Base-by-base conservation (phyloP, 2,329 filamentous ascomycete species). In the Curvularia lunata region DNA sequence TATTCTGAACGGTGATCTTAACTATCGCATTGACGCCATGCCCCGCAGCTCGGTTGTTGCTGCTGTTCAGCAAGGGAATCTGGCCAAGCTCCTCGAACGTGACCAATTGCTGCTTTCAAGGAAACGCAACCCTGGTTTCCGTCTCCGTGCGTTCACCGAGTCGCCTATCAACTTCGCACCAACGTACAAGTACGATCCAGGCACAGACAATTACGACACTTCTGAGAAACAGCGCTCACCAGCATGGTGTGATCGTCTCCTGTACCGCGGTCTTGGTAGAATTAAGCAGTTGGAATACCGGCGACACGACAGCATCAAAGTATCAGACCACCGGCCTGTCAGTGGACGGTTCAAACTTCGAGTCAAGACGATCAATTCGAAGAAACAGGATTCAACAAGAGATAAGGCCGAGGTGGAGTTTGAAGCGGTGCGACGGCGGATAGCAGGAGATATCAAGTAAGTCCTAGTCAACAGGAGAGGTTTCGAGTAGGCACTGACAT, bases 111-210 rank as follows among this genome's bases (percentile, higher is more conserved):
- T 98, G 1, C 89, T 97, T 0, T 94, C 92, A 12, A 87, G 91
- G 55, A 90, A 92, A 50, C 91, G 92, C 67, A 97, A 97, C 68
- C 92, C 94, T 0, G 91, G 88, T 0, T 97, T 98, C 79, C 86
- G 91, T 27, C 84, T 99, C 5, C 88, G 93, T 19, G 89, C 91
- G 0, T 98, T 99, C 75, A 88, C 89, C n/a, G 95, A 99, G 78
- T 83, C 89, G 54, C 91, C 90, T 0, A 97, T 99, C 69, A 89
- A 87, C 0, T 99, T 99, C 74, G 89, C 92, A 7, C 95, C 95
- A 0, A 99, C 95, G 0, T 99, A 99, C 82, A 99, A 99, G 76
- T 99, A 99, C 75, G 95, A 99, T 68, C 92, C 98, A 0, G 93
- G 93, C 16, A 96, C 92, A 0, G 94, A 98, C 72, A 90, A 87